Conservation (phyloP, 2,329 filamentous ascomycete genomes). For the Aspergillus fischeri region DNA sequence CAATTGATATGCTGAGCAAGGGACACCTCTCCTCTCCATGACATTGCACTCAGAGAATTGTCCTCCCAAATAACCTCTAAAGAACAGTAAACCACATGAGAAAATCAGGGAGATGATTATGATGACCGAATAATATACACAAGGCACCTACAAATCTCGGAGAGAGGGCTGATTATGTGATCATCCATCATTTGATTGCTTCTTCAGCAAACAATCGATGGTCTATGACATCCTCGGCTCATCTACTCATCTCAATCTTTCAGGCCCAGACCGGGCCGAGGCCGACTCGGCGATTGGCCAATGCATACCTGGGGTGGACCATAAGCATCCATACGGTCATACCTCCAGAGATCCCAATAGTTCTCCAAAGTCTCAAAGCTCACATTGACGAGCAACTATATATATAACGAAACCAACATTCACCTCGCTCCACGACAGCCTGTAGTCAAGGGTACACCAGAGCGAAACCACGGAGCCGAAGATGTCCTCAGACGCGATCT, state of each 20-base stretch:
- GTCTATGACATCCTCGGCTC: background rate
- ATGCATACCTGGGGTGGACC: background rate
- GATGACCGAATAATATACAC: background rate
- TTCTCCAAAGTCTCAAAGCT: background rate
- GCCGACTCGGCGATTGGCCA: background rate
- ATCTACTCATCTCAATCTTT: background rate
- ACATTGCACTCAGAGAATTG: background rate
- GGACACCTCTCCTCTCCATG: background rate
- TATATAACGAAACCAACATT: background rate
- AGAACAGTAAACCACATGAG: background rate
- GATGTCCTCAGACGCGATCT: constrained; percentile 12
- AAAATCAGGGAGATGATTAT: background rate
- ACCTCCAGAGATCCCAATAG: background rate
- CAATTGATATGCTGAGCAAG: background rate
- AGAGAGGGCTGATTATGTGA: background rate
- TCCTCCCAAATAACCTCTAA: background rate
- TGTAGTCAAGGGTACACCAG: background rate
- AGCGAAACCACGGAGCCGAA: background rate
- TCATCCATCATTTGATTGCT: background rate
- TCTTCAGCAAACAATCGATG: background rate
- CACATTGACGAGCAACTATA: background rate
- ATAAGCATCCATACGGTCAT: background rate
- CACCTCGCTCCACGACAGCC: background rate
- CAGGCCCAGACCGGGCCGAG: background rate
- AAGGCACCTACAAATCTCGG: background rate